A percentile compares a stretch with the other conserved stretches of the same genome.
These are phyloP conservation scores for Ceratocystiopsis minuta DNA, from an alignment of 2,329 filamentous ascomycete species.

Conservation along the genomic window DNA sequence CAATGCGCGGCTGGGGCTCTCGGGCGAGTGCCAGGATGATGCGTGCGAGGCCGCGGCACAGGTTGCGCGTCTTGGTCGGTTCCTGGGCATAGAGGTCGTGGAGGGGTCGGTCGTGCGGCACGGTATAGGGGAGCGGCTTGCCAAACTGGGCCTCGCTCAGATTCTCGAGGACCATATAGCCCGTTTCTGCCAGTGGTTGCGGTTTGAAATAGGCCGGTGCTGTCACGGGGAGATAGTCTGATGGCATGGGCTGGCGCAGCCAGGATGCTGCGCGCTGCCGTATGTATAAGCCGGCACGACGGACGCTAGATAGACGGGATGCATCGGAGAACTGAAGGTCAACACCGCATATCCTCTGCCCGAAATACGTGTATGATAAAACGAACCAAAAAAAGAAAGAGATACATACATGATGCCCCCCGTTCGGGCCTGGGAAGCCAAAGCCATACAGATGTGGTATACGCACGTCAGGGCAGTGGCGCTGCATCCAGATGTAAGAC, in stretches of 20 bases:
- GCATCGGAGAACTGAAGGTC: too few relatives aligned
- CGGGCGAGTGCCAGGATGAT: slow-evolving; percentile 15
- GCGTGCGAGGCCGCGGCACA: slow-evolving; percentile 4
- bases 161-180: slow-evolving; percentile 5
- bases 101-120: background rate
- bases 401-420: background rate
- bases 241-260: too few relatives aligned
- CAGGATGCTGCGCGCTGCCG: too few relatives aligned
- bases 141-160: slow-evolving; percentile 1
- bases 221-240: too few relatives aligned
- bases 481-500: slow-evolving; percentile 21
- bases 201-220: background rate
- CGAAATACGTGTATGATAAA: too few relatives aligned
- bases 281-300: too few relatives aligned
- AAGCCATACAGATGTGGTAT: slow-evolving; percentile 15
- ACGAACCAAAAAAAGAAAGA: too few relatives aligned
- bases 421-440: slow-evolving; percentile 3
- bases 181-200: background rate
- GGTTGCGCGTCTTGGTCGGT: slow-evolving; percentile 2
- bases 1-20: slow-evolving; percentile 14
- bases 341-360: too few relatives aligned
- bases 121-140: background rate
- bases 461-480: slow-evolving; percentile 19
- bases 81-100: background rate
- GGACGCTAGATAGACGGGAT: too few relatives aligned